Percentiles rank a stretch among this genome's conserved stretches.
These are phyloP conservation scores for Medicago truncatula DNA, from an alignment of 306 rosid species.

Conservation along the genomic window MtrunA17r5.0-ANR NC_053049.1:35977501-35978000, in stretches of 20 bases:
- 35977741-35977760: neutral
- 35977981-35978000: slow-evolving; percentile 48
- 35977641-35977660: slow-evolving; percentile 1
- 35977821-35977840: slow-evolving; percentile 62
- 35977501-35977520: neutral
- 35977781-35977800: slow-evolving; percentile 4
- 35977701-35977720: slow-evolving; percentile 10
- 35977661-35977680: neutral
- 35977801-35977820: slow-evolving; percentile 10
- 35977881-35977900: slow-evolving; percentile 92
- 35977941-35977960: slow-evolving; percentile 53
- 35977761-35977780: slow-evolving; percentile 25
- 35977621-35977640: neutral
- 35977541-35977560: neutral
- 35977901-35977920: slow-evolving; percentile 75
- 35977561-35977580: neutral
- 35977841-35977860: slow-evolving; percentile 72
- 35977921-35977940: slow-evolving; percentile 68
- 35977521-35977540: neutral
- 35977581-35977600: slow-evolving; percentile 1
- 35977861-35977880: slow-evolving; percentile 89
- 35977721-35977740: neutral
- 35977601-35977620: neutral
- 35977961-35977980: slow-evolving; percentile 59
- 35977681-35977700: neutral